Evolutionary conservation across 805 yeast genomes (phyloP), one percentile per base, ranked within the genome.

Genomic region (Candida incommunis): DNA sequence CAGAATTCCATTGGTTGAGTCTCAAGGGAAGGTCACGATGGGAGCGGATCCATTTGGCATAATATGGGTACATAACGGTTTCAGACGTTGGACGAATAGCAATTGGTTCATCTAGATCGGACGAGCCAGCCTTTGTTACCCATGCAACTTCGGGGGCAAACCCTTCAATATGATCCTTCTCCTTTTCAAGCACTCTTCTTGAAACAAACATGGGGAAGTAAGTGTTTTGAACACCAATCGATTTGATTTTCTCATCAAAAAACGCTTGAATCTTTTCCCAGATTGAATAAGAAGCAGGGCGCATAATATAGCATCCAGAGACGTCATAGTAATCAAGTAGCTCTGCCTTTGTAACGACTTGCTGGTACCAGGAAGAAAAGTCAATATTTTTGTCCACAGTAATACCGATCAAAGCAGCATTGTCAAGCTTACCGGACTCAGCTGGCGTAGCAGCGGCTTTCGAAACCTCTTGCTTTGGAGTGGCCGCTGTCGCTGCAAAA

Each of bases 71-170:
- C 98, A 92, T 92, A 63, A 92, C 98, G 45, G 99, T 92, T 67
- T 92, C 99, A 20, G 96, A 88, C 31, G 99, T 92, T 60, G 99
- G 99, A 72, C 99, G 84, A 55, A 92, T 92, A 50, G 99, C 99
- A 58, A 92, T 86, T 57, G 95, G 97, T 70, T 92, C 98, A 46
- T 94, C 98, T 56, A 92, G 74, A 43, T 92, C 97, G 26, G 95
- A 82, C 25, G 69, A 64, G 58, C 99, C 99, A 45, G 99, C 99
- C 58, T 72, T 78, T 46, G 99, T 92, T 54, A 92, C 98, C 99
- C 99, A 92, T 22, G 99, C 99, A 46, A 92, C 99, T 68, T 92
- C 99, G 22, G 99, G 98, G 41, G 99, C 98, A 64, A 92, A 92
- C 41, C 99, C 99, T 67, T 92, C 98, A 56, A 92, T 78, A 63